Evolutionary conservation across 1,284 basidiomycete genomes (phyloP).

Genomic region (Fomes fomentarius): DNA sequence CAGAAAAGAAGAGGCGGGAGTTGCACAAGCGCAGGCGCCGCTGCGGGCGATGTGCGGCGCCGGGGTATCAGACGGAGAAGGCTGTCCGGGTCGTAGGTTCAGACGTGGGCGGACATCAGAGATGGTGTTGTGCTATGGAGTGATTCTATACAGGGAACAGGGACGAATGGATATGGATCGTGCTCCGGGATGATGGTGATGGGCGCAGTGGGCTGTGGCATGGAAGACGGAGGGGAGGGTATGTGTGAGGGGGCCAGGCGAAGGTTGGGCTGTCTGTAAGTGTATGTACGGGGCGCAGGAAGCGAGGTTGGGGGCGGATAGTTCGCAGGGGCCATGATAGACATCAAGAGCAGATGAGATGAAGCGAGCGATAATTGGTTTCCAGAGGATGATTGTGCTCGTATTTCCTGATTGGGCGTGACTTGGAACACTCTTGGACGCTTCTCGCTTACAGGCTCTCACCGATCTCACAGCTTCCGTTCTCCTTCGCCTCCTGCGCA

Average conservation of each 20-base stretch:
- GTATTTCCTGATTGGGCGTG: slow-evolving; percentile 10
- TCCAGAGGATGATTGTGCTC: slow-evolving; percentile 19
- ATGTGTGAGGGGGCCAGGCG: too few relatives aligned
- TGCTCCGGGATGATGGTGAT: not conserved
- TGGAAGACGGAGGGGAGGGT: not conserved
- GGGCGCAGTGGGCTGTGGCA: not conserved
- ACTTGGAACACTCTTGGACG: slow-evolving; percentile 22
- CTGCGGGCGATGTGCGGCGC: slow-evolving; percentile 12
- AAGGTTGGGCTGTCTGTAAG: too few relatives aligned
- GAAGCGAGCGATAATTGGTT: slow-evolving; percentile 19
- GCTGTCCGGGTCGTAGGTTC: not conserved
- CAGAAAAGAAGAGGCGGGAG: slow-evolving; percentile 7
- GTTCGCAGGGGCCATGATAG: slow-evolving; percentile 14
- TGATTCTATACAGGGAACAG: not conserved
- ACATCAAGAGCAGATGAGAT: slow-evolving; percentile 13
- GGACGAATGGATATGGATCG: not conserved
- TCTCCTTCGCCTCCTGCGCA: slow-evolving; percentile 5
- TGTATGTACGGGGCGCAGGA: too few relatives aligned
- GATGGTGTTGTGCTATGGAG: slow-evolving; percentile 8
- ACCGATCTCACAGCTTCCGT: slow-evolving; percentile 27
- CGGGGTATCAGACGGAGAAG: slow-evolving; percentile 6
- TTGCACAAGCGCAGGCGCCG: slow-evolving; percentile 5
- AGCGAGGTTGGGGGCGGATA: too few relatives aligned
- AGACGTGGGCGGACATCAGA: slow-evolving; percentile 6
- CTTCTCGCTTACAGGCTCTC: slow-evolving; percentile 25